These are phyloP conservation scores for Penicillium hesseltinei DNA, from an alignment of 2,329 filamentous ascomycete species.

Conservation along the genomic window DNA sequence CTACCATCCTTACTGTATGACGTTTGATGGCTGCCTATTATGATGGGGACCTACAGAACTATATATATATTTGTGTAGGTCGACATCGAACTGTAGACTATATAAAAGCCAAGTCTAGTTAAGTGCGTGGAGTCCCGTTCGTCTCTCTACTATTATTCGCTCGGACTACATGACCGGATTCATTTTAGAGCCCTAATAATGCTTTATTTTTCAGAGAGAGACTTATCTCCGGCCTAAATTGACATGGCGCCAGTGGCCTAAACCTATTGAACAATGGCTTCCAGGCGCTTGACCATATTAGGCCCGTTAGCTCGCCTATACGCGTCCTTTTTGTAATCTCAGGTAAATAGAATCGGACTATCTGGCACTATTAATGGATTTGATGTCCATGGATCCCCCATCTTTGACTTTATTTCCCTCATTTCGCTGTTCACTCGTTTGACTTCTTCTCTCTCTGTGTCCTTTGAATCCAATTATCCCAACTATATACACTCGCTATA, in stretches of 20 bases:
- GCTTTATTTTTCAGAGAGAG: not conserved
- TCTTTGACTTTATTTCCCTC: not conserved
- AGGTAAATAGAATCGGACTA: slow-evolving; percentile 15
- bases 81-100: not conserved
- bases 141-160: not conserved
- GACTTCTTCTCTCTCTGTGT: not conserved
- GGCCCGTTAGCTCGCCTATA: slow-evolving; percentile 15
- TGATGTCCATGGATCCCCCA: slow-evolving; percentile 6
- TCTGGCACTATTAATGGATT: slow-evolving; percentile 14
- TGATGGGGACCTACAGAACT: not conserved
- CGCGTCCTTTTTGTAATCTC: slow-evolving; percentile 15
- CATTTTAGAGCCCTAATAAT: slow-evolving; percentile 16
- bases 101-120: slow-evolving; percentile 15
- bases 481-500: slow-evolving; percentile 10
- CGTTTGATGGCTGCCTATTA: not conserved
- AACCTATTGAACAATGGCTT: not conserved
- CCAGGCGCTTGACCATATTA: slow-evolving; percentile 6
- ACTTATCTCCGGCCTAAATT: slow-evolving; percentile 16
- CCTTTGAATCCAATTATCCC: not conserved
- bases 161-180: slow-evolving; percentile 14
- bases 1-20: too few species aligned
- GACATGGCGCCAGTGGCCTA: slow-evolving; percentile 10
- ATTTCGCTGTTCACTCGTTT: slow-evolving; percentile 15
- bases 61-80: not conserved
- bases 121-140: slow-evolving; percentile 9